These are phyloP conservation scores for Penicillium sp. DNA, from an alignment of 2,329 filamentous ascomycete genomes.

Conservation along the genomic window DNA sequence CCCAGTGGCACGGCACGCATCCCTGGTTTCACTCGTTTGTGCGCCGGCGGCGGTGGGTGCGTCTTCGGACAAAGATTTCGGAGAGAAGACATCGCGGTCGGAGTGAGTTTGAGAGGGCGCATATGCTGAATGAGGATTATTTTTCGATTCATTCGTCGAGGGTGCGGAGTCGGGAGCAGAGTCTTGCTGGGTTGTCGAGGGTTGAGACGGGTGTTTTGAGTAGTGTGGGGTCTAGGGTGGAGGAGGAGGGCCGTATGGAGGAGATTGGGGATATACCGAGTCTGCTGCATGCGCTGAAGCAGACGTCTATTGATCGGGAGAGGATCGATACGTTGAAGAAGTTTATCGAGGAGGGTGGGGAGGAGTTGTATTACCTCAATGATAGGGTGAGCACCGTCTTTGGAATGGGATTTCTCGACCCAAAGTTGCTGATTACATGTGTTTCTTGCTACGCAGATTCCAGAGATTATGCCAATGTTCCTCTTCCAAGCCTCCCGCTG, in stretches of 20 bases:
- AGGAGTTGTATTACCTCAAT: slow-evolving; percentile 74
- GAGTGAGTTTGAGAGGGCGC: slow-evolving; percentile 49
- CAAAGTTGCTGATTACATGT: not conserved
- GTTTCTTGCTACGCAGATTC: slow-evolving; percentile 57
- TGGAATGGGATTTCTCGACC: not conserved
- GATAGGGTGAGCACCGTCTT: slow-evolving; percentile 50
- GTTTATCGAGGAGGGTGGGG: slow-evolving; percentile 75
- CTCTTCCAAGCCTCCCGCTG: slow-evolving; percentile 86
- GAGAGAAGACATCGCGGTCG: slow-evolving; percentile 31
- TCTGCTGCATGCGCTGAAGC: slow-evolving; percentile 68
- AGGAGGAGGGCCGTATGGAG: slow-evolving; percentile 49
- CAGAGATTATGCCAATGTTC: slow-evolving; percentile 81
- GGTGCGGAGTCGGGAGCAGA: slow-evolving; percentile 46
- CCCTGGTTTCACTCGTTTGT: slow-evolving; percentile 96
- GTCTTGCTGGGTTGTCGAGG: slow-evolving; percentile 37
- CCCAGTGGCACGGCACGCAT: slow-evolving; percentile 83
- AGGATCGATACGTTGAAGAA: slow-evolving; percentile 81
- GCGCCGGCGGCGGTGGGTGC: slow-evolving; percentile 82
- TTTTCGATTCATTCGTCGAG: slow-evolving; percentile 71
- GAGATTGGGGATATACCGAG: slow-evolving; percentile 67
- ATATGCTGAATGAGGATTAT: slow-evolving; percentile 74
- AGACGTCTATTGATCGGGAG: slow-evolving; percentile 81
- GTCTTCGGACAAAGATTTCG: slow-evolving; percentile 68
- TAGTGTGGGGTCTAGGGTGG: slow-evolving; percentile 45
- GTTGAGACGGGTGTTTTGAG: slow-evolving; percentile 34